Evolutionary conservation across 129 eudicot species (phyloP).

Genomic region (Artemisia tridentata): DNA sequence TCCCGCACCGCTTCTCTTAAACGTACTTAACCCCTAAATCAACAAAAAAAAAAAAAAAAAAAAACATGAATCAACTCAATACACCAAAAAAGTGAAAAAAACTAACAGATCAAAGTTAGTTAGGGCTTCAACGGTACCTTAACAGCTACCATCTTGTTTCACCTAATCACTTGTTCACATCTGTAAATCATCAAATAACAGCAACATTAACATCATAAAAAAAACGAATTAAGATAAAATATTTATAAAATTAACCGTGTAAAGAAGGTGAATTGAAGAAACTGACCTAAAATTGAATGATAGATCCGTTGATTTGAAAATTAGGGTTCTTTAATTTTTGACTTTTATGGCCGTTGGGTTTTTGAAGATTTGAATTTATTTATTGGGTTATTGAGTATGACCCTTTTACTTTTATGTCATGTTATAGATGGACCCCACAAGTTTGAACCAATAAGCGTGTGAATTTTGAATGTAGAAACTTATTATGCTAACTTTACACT

Average conservation of each 20-base stretch:
- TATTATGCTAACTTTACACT: background rate
- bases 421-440: background rate
- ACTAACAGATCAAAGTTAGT: background rate
- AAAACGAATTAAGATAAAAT: background rate
- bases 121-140: slow-evolving; percentile 29
- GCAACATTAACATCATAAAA: background rate
- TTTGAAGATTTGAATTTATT: slow-evolving; percentile 26
- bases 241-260: background rate
- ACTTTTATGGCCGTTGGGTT: slow-evolving; percentile 18
- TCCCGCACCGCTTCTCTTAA: slow-evolving; percentile 28
- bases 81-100: background rate
- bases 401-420: background rate
- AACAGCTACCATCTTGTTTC: slow-evolving; percentile 32
- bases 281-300: slow-evolving; percentile 12
- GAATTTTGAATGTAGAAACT: background rate
- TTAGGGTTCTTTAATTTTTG: background rate
- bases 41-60: slow-evolving; percentile 1
- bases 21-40: slow-evolving; percentile 28
- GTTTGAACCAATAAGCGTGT: background rate
- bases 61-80: slow-evolving; percentile 6
- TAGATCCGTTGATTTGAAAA: slow-evolving; percentile 11
- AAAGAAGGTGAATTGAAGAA: slow-evolving; percentile 7
- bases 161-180: slow-evolving; percentile 18
- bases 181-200: slow-evolving; percentile 10
- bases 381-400: background rate